Conservation (phyloP, 805 yeast genomes). For the Candida manassasensis region DNA sequence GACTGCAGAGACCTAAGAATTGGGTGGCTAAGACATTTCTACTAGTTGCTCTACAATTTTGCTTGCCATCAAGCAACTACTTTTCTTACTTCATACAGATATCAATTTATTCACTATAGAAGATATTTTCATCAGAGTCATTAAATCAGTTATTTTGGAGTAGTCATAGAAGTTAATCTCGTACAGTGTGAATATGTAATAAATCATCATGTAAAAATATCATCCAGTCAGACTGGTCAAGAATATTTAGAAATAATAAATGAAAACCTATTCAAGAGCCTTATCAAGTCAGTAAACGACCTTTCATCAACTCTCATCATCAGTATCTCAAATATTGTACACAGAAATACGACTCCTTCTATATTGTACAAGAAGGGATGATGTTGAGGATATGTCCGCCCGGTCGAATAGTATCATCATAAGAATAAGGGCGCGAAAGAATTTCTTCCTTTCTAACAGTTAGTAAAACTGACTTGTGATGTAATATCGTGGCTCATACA, state of each 20-base stretch:
- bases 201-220: conserved; percentile 33
- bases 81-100: too few species aligned
- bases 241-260: conserved; percentile 6
- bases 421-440: conserved; percentile 8
- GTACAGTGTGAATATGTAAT: conserved; percentile 45
- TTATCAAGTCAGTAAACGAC: conserved; percentile 33
- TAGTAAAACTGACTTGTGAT: conserved; percentile 11
- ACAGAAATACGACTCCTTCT: conserved; percentile 43
- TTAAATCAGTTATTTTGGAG: conserved; percentile 41
- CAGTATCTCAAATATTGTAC: conserved; percentile 43
- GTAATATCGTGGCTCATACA: conserved; percentile 37
- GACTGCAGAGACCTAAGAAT: too few species aligned
- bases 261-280: neutral
- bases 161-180: conserved; percentile 36
- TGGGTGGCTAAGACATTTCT: too few species aligned
- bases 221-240: conserved; percentile 2
- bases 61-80: too few species aligned
- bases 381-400: conserved; percentile 44
- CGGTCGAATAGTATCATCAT: conserved; percentile 47
- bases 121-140: conserved; percentile 35
- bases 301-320: conserved; percentile 41
- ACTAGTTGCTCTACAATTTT: too few species aligned
- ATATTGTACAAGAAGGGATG: conserved; percentile 40
- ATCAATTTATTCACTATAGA: neutral
- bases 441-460: conserved; percentile 15